Evolutionary conservation across 2,329 filamentous ascomycete species (phyloP), one percentile per base, ranked within the genome.

Genomic region (Thielaviopsis musarum): DNA sequence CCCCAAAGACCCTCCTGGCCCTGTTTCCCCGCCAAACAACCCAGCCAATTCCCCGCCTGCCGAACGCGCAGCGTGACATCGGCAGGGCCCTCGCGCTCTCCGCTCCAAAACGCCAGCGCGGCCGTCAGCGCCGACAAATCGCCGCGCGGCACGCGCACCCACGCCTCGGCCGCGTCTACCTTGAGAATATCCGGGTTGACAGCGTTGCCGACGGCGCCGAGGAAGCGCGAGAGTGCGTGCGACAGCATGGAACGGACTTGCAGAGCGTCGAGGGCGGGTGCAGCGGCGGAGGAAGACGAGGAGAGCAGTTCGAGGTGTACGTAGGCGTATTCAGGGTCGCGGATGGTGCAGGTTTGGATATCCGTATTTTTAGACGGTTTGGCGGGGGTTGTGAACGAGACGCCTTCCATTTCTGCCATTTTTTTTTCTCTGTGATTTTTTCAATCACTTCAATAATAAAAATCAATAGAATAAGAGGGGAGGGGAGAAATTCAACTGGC

Each of bases 181-280:
- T 83, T 81, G 38, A 91, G 75, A 21, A 91, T 80, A 66, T 91
- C 88, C 59, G 90, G 67, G 1, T 83, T 72, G 3, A 91, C 82
- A 12, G 80, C 81, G 1, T 76, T 71, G 12, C 88, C 88, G 0
- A 80, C 82, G 19, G 81, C 71, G 21, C 88, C 88, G 1, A 91
- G 78, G 65, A 87, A 90, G 62, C 85, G 79, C 1, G 74, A 74
- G 7, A 91, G 72, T 0, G 86, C 83, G 0, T 77, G 69, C 1
- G 78, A 80, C 64, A 86, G 79, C 66, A 86, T 83, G 0, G 81
- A 74, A 38, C 80, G 80, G 19, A 79, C 74, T 45, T 82, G 83
- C 2, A 89, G 71, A 2, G 75, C 72, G 69, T 90, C 85, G 5
- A 88, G 71, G 1, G 63, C 52, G 2, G 59, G 56, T 6, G 64